Base-by-base conservation (phyloP, 441 rosid species). In the Adansonia grandidieri region DNA sequence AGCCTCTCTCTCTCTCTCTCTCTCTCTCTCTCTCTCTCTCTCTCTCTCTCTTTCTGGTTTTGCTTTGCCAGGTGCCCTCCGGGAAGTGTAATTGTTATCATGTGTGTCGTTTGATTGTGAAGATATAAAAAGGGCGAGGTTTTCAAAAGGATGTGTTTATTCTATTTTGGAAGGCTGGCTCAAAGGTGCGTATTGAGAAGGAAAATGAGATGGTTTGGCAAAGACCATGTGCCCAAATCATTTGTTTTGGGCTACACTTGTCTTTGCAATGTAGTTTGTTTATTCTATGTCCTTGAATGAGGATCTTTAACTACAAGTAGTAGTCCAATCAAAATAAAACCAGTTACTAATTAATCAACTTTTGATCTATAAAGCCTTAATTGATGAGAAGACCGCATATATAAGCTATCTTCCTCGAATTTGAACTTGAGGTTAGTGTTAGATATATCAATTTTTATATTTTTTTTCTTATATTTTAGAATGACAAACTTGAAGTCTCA, bases 181-280 rank as follows among this genome's bases (percentile, higher is more conserved):
- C 42, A 37, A 74, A 74, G 76, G 45, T 76, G 81, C 77, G 75
- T 82, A 79, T 84, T 82, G 66, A 69, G 57, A 76, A 19, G 79
- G 22, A 9, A 58, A 44, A 47, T 9, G 28, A 79, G 24, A 78
- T 68, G n/a, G 78, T 77, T 57, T 77, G 72, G 71, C 28, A 19
- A 81, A 66, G 45, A 74, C 74, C 92, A 90, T 88, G 93, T 88
- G 93, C 77, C 56, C 81, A 82, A 86, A 91, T 91, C 92, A 89
- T 91, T 91, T 84, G 86, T 37, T 72, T 77, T 82, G 88, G 83
- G 77, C 83, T 85, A 84, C 78, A 9, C 81, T 80, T 85, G 84
- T 82, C 86, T 77, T 77, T 24, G 5, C 78, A 40, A 70, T 77
- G 13, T 56, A n/a, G 65, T 74, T 80, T 82, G 37, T 80, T 81